Conservation (phyloP, 345 rosid species). For the Raphanus sativus region DNA sequence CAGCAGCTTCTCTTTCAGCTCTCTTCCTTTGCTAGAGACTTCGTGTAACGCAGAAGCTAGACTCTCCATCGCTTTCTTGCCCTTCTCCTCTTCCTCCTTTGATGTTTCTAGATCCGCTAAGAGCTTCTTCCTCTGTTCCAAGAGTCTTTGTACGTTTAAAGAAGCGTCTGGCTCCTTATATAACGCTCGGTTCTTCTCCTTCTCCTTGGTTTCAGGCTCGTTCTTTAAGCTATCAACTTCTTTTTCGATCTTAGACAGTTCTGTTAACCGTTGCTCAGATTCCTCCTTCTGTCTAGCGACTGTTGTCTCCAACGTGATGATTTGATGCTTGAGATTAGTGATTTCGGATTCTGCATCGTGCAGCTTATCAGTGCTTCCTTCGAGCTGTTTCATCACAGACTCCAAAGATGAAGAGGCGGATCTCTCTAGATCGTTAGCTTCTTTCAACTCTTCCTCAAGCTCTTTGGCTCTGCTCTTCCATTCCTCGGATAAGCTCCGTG, state of each 20-base stretch:
- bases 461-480: slow-evolving; percentile 66
- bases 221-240: slow-evolving; percentile 53
- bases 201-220: slow-evolving; percentile 57
- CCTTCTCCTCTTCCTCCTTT: slow-evolving; percentile 86
- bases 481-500: slow-evolving; percentile 68
- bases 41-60: slow-evolving; percentile 95
- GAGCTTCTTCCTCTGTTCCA: slow-evolving; percentile 76
- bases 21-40: slow-evolving; percentile 89
- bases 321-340: slow-evolving; percentile 63
- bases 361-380: slow-evolving; percentile 65
- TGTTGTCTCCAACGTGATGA: slow-evolving; percentile 71
- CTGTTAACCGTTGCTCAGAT: slow-evolving; percentile 53
- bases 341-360: slow-evolving; percentile 69
- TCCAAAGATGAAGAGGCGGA: slow-evolving; percentile 82
- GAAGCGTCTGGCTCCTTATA: slow-evolving; percentile 76
- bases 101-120: slow-evolving; percentile 67
- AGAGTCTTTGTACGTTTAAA: slow-evolving; percentile 60
- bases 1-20: slow-evolving; percentile 76
- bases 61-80: slow-evolving; percentile 97
- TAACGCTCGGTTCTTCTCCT: slow-evolving; percentile 74
- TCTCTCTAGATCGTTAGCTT: slow-evolving; percentile 75
- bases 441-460: slow-evolving; percentile 55
- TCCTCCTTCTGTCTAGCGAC: slow-evolving; percentile 60
- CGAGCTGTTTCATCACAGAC: slow-evolving; percentile 81
- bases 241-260: slow-evolving; percentile 43